These are phyloP conservation scores for Psilocybe cyanescens DNA, from an alignment of 768 basidiomycete species.

Conservation along the genomic window DNA sequence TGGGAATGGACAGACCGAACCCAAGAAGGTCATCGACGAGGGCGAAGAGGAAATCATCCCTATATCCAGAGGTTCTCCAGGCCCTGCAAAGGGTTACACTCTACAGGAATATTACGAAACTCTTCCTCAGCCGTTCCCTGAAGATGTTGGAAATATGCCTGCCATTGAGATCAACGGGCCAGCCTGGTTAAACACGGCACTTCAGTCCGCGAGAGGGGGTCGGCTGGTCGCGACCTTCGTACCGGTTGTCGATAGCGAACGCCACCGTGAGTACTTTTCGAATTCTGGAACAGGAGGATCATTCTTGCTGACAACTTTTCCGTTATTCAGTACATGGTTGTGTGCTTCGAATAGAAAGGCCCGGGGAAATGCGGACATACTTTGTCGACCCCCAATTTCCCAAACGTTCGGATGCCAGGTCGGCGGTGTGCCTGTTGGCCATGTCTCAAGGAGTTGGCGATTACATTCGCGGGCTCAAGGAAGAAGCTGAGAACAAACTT, in stretches of 20 bases:
- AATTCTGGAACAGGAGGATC: not conserved
- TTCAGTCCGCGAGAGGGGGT: conserved; percentile 57
- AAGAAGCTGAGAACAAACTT: conserved; percentile 48
- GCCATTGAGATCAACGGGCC: conserved; percentile 58
- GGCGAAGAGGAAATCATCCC: conserved; percentile 16
- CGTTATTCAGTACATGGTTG: conserved; percentile 57
- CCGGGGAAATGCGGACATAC: conserved; percentile 55
- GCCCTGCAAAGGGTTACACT: conserved; percentile 31
- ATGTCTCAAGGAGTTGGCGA: conserved; percentile 64
- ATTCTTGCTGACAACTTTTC: not conserved
- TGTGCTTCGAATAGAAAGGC: conserved; percentile 60
- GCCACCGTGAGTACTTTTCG: conserved; percentile 43
- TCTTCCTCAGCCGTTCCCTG: conserved; percentile 67
- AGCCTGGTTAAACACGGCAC: conserved; percentile 52
- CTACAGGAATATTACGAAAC: conserved; percentile 67
- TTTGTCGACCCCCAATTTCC: conserved; percentile 66
- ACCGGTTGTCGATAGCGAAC: conserved; percentile 40
- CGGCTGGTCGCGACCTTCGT: conserved; percentile 46
- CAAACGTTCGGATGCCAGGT: conserved; percentile 69
- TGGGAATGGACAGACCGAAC: conserved; percentile 53
- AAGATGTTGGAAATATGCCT: conserved; percentile 47
- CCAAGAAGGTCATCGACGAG: conserved; percentile 25
- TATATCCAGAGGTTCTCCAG: conserved; percentile 7
- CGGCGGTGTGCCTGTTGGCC: conserved; percentile 67
- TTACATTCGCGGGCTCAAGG: conserved; percentile 52